Base-by-base conservation (phyloP, 192 early-diverging fungal species). In the Coemansia guatemalensis region DNA sequence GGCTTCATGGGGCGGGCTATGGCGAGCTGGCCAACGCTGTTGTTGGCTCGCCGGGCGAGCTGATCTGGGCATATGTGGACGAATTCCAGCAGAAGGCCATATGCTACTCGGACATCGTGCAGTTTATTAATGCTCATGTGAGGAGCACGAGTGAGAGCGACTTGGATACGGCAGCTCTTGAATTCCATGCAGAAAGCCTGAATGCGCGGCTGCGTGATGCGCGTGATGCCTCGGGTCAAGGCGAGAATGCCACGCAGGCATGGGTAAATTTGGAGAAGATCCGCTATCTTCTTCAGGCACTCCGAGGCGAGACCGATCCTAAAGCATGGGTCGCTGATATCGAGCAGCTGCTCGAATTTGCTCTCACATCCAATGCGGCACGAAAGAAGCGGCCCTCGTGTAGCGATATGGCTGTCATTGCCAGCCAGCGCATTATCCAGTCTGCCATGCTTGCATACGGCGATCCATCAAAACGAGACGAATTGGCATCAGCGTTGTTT, bases 101-200 rank as follows among this genome's bases (percentile, higher is more conserved):
- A 8, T 80, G 77, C 72, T 80, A 68, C 54, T 47, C 72, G 41
- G 77, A 74, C 56, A 65, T 80, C 27, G 70, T 71, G 72, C 68
- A 55, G 35, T 71, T 68, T 35, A 68, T 80, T 68, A 54, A 58
- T 18, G 41, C 50, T 0, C 57, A 71, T 30, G 60, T 69, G 21
- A 60, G 60, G 7, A 18, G 33, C n/a, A 12, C 58, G 24, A 51
- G 33, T n/a, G 12, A 58, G 14, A 7, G 17, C 8, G 23, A 2
- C 3, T 27, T 41, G 17, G 44, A 20, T n/a, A 24, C 44, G 9
- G 26, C 60, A 2, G 56, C 35, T 5, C n/a, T 70, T n/a, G 57
- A 70, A 2, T 64, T 58, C 27, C 65, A 71, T 29, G 21, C 39
- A 17, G 25, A 24, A 7, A 56, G 65, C 48, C 58, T 80, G 2